phyloP scores from a whole-genome alignment of 345 rosid species.

The Pugionium cornutum region DNA sequence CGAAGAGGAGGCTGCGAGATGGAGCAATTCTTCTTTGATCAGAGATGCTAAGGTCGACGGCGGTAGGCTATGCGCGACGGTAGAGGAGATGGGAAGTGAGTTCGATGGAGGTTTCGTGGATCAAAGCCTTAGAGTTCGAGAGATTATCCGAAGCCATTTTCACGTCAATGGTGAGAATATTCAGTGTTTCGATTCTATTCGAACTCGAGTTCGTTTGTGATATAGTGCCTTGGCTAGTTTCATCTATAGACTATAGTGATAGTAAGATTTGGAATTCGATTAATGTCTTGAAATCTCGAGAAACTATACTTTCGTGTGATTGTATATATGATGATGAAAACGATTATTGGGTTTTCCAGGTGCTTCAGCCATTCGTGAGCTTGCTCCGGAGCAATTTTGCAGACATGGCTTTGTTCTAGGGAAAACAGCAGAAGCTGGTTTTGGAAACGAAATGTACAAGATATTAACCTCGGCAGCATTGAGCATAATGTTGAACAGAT shows the following conservation, averaged over 20 bases:
- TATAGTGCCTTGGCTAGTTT: not conserved
- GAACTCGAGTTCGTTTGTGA: not conserved
- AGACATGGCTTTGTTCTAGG: constrained; percentile 82
- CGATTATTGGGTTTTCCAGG: constrained; percentile 47
- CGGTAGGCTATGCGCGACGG: constrained; percentile 70
- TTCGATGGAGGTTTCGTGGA: constrained; percentile 55
- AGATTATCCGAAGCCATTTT: constrained; percentile 63
- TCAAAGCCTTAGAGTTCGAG: constrained; percentile 69
- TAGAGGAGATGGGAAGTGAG: constrained; percentile 87
- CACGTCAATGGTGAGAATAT: constrained; percentile 51
- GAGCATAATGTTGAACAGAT: constrained; percentile 88
- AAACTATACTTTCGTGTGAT: not conserved
- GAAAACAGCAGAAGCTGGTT: constrained; percentile 95
- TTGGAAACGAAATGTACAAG: constrained; percentile 98
- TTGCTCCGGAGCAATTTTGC: constrained; percentile 82
- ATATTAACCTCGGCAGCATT: constrained; percentile 85
- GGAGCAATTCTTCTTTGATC: constrained; percentile 16
- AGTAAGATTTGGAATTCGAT: not conserved
- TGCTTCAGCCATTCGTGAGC: constrained; percentile 64
- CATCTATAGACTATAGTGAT: not conserved
- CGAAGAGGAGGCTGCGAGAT: constrained; percentile 26
- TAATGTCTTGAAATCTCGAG: not conserved
- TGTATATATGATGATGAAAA: not conserved
- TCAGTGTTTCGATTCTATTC: not conserved
- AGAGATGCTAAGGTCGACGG: constrained; percentile 27